These are phyloP conservation scores for Taxillus chinensis DNA, from an alignment of 164 flowering plant genomes.

Conservation along the genomic window DNA sequence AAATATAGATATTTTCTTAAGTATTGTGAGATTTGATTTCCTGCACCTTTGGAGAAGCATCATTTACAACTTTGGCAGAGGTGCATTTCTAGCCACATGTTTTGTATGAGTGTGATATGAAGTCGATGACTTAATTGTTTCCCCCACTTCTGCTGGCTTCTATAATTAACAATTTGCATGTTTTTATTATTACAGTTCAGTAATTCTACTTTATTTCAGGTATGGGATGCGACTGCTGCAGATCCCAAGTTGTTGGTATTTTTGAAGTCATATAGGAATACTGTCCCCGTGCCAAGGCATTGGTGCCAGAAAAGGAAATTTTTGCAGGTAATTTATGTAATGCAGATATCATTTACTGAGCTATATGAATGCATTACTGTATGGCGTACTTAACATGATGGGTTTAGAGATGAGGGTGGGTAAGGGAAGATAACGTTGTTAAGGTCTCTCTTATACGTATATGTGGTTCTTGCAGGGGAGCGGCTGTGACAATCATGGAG, in stretches of 20 bases:
- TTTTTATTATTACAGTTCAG: background rate
- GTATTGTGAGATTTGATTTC: no score
- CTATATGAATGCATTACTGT: slow-evolving; percentile 24
- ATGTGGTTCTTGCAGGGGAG: slow-evolving; percentile 99
- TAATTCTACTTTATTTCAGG: slow-evolving; percentile 25
- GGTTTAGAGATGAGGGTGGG: slow-evolving; percentile 42
- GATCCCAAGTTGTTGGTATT: slow-evolving; percentile 94
- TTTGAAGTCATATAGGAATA: slow-evolving; percentile 83
- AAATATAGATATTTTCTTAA: no score
- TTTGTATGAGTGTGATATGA: no score
- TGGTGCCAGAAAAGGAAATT: slow-evolving; percentile 98
- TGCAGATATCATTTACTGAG: background rate
- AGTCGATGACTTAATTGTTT: no score
- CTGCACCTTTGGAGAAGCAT: no score
- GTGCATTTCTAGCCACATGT: no score
- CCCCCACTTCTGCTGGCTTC: no score
- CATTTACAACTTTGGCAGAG: no score
- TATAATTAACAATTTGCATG: no score
- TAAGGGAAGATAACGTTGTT: slow-evolving; percentile 46
- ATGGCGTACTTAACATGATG: slow-evolving; percentile 18
- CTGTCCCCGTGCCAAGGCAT: slow-evolving; percentile 98
- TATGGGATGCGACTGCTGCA: slow-evolving; percentile 99
- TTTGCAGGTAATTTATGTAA: slow-evolving; percentile 52
- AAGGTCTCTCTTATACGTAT: slow-evolving; percentile 86
- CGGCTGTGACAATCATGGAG: slow-evolving; percentile 81